A percentile compares a stretch with the other conserved stretches of the same genome.
phyloP scores from a whole-genome alignment of 768 basidiomycete species.

The Chalciporus sphaerocephalus region DNA sequence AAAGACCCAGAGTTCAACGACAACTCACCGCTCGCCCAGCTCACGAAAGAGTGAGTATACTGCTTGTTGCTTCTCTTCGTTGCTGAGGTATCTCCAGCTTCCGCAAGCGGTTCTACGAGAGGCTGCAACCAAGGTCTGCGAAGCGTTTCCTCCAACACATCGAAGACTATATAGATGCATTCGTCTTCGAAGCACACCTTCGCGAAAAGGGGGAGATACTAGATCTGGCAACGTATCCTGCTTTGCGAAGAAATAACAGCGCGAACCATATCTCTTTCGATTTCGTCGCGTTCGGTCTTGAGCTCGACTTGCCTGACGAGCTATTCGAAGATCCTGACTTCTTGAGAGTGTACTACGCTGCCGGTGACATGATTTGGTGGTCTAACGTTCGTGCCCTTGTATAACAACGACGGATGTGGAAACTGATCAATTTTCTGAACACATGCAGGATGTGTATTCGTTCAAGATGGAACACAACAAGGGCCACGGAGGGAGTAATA shows the following conservation, averaged over 20 bases:
- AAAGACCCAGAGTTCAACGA: slow-evolving; percentile 49
- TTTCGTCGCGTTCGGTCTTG: slow-evolving; percentile 56
- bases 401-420: neutral
- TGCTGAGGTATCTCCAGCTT: slow-evolving; percentile 39
- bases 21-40: slow-evolving; percentile 50
- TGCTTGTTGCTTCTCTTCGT: neutral
- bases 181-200: slow-evolving; percentile 58
- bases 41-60: slow-evolving; percentile 54
- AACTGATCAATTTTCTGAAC: slow-evolving; percentile 1
- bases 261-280: slow-evolving; percentile 61
- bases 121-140: slow-evolving; percentile 39
- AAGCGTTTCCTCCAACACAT: slow-evolving; percentile 49
- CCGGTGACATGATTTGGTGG: slow-evolving; percentile 66
- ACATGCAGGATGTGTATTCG: slow-evolving; percentile 58
- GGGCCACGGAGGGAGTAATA: slow-evolving; percentile 62
- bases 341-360: slow-evolving; percentile 51
- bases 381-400: slow-evolving; percentile 49
- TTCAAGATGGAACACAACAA: slow-evolving; percentile 71
- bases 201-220: slow-evolving; percentile 55
- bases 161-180: slow-evolving; percentile 53
- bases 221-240: slow-evolving; percentile 47
- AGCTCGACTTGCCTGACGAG: slow-evolving; percentile 59
- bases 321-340: slow-evolving; percentile 55
- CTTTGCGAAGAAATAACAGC: slow-evolving; percentile 65
- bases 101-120: slow-evolving; percentile 40